Conservation (phyloP, 768 basidiomycete species). For the Mycena sanguinolenta region DNA sequence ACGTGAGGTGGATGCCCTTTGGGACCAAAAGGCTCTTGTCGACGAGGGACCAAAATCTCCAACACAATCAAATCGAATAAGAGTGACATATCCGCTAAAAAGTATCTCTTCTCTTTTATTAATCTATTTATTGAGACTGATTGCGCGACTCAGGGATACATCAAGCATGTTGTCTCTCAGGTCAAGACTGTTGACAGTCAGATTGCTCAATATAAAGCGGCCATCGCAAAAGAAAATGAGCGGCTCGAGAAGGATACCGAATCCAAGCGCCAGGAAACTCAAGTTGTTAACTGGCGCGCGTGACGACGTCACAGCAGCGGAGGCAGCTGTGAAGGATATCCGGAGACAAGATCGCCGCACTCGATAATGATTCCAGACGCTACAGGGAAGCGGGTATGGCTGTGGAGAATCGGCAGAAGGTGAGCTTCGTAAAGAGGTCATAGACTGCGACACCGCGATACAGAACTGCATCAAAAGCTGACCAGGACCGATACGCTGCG, state of each 20-base stretch:
- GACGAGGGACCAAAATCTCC: slow-evolving; percentile 48
- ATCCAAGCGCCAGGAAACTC: slow-evolving; percentile 71
- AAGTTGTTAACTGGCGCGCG: slow-evolving; percentile 62
- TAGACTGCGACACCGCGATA: slow-evolving; percentile 64
- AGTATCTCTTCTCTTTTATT: slow-evolving; percentile 53
- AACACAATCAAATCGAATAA: slow-evolving; percentile 63
- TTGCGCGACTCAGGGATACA: slow-evolving; percentile 56
- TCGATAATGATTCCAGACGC: slow-evolving; percentile 45
- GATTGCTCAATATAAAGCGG: slow-evolving; percentile 55
- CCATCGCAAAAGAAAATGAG: slow-evolving; percentile 67
- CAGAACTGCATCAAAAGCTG: slow-evolving; percentile 60
- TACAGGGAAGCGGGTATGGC: slow-evolving; percentile 52
- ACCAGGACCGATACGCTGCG: slow-evolving; percentile 69
- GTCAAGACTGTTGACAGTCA: slow-evolving; percentile 48
- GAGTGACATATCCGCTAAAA: too few species aligned
- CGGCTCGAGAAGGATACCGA: slow-evolving; percentile 71
- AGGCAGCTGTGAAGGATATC: slow-evolving; percentile 44
- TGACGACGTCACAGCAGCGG: slow-evolving; percentile 52
- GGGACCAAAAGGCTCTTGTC: slow-evolving; percentile 62
- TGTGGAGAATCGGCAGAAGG: slow-evolving; percentile 49
- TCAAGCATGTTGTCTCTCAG: slow-evolving; percentile 62
- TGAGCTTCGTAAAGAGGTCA: slow-evolving; percentile 56
- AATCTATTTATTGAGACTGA: neutral
- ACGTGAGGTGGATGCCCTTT: slow-evolving; percentile 55
- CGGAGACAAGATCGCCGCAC: slow-evolving; percentile 47